Percentiles rank a stretch among this genome's conserved stretches.
These are phyloP conservation scores for Lachnellula suecica DNA, from an alignment of 2,329 filamentous ascomycete species.

Conservation along the genomic window DNA sequence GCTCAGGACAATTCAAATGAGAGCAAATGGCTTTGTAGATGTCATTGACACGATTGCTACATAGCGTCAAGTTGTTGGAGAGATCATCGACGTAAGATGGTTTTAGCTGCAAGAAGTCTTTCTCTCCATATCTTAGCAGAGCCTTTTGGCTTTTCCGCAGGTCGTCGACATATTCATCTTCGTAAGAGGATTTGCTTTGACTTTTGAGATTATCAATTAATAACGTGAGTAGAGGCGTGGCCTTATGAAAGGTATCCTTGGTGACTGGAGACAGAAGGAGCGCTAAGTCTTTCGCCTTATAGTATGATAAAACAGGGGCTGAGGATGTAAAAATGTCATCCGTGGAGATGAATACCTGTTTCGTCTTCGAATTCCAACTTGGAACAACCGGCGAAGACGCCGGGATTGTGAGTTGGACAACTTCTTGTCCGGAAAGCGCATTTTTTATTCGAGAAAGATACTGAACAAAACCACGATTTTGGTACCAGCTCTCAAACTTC, in stretches of 20 bases:
- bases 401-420: background rate
- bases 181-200: constrained; percentile 5
- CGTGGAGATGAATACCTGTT: background rate
- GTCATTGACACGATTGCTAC: background rate
- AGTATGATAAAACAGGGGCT: background rate
- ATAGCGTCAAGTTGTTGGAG: background rate
- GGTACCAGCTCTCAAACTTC: constrained; percentile 8
- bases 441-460: constrained; percentile 7
- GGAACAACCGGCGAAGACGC: background rate
- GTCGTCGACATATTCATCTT: constrained; percentile 11
- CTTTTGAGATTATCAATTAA: background rate
- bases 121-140: too few relatives aligned
- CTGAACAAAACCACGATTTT: constrained; percentile 5
- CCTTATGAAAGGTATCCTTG: background rate
- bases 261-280: background rate
- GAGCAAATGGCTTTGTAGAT: background rate
- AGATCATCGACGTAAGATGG: too few relatives aligned
- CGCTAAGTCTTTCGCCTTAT: background rate
- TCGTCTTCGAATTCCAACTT: background rate
- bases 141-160: constrained; percentile 7
- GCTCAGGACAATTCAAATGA: background rate
- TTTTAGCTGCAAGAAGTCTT: too few relatives aligned
- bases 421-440: background rate
- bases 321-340: background rate
- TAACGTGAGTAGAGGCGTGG: background rate